Base-by-base conservation (phyloP, 2,329 filamentous ascomycete genomes). In the Monilinia laxa region DNA sequence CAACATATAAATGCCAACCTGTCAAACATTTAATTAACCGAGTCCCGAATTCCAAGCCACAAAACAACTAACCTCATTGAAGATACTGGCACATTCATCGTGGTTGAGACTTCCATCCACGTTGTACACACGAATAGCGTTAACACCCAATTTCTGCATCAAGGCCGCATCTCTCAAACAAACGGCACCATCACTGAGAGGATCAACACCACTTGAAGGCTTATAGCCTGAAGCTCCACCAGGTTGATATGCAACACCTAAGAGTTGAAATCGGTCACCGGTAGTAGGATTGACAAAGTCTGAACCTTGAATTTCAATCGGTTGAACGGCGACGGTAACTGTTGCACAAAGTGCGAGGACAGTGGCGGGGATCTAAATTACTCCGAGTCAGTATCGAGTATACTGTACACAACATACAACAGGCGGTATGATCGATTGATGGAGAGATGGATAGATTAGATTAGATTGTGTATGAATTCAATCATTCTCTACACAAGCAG, bases 121-220 rank as follows among this genome's bases (percentile, higher is more conserved):
- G 80, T 89, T 89, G 80, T 89, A 90, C n/a, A 89, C 85, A 60
- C 87, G 87, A 74, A 90, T 86, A 69, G 87, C 81, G 79, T 90
- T 90, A 76, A 89, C 80, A 69, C 87, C 76, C 65, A 89, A 80
- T 64, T 81, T 78, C 79, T 90, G 87, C 81, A 89, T 84, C 67
- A 89, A 80, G 42, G 87, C 86, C 55, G 86, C 87, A 81, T 89
- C 87, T 69, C 87, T 84, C 73, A 86, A 77, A 78, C 87, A 90
- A 67, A 81, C 78, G 59, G 83, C 80, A 65, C 79, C 79, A 75
- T 89, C 77, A 74, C 84, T 88, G 45, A 90, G 81, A 42, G 87
- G 85, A 74, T 90, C 87, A 70, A 81, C 80, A 62, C 82, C 82
- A 18, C 78, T 75, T 0, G 73, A 72, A 57, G 86, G 84, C 72